Base-by-base conservation (phyloP, 345 rosid genomes). In the Populus euphratica region DNA sequence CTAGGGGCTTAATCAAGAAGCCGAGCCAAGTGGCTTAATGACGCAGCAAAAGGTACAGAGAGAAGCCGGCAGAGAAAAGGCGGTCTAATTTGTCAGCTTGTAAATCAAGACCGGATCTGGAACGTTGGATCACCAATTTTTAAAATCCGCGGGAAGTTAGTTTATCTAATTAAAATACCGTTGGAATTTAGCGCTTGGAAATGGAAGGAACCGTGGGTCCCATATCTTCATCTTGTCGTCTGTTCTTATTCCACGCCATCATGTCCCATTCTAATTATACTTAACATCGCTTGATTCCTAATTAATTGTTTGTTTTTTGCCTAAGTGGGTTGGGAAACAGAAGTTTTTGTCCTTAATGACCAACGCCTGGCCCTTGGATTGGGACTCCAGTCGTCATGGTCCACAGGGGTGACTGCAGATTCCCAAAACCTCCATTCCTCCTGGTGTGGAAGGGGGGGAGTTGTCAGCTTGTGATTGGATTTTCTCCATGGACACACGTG, bases 51-150 rank as follows among this genome's bases (percentile, higher is more conserved):
- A 68, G 77, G 23, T 61, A 83, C 87, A 77, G 33, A 69, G 65
- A 78, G 83, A 84, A 86, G 68, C 12, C 20, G 83, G 85, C 91
- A 79, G 78, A 81, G 38, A 31, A 65, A 78, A 79, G 89, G 85
- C 89, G 87, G 87, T 81, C 87, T 44, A 72, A 20, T 31, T 87
- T 86, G 90, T 70, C 86, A 27, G 67, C 33, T 83, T 75, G 79
- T 73, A 69, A 75, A 63, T 66, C 25, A 71, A 76, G 49, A 71
- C 41, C n/a, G 31, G 69, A 38, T 52, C 3, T 65, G 69, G 50
- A 72, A 41, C 80, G 77, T 72, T 76, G 73, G 79, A 80, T 80
- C 71, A 17, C 29, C 62, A 2, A 29, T 72, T 80, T 67, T 75
- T 8, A 31, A 66, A 76, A 39, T 71, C 83, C 83, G 83, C 83